Evolutionary conservation across 2,329 filamentous ascomycete genomes (phyloP).

Genomic region (Cladophialophora immunda): DNA sequence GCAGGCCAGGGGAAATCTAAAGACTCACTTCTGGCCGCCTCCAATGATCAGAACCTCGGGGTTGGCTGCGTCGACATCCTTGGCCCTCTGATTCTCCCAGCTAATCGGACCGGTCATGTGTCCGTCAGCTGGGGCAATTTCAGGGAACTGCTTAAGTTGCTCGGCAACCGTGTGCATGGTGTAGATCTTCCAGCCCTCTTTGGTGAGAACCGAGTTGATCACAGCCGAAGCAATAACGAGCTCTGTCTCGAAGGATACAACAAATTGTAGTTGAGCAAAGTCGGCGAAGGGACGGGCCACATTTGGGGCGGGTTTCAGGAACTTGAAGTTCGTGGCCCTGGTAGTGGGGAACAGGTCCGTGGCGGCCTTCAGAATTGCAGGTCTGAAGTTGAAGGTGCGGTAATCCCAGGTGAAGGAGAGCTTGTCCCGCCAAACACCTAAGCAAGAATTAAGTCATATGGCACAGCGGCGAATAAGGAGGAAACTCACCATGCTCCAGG

Average conservation of each 20-base stretch:
- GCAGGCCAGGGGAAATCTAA: background rate
- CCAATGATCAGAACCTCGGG: slow-evolving; percentile 43
- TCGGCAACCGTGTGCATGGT: slow-evolving; percentile 49
- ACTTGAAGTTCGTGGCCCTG: slow-evolving; percentile 43
- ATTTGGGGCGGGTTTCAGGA: slow-evolving; percentile 39
- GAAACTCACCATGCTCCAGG: slow-evolving; percentile 39
- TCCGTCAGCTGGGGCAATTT: slow-evolving; percentile 43
- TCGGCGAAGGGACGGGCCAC: slow-evolving; percentile 44
- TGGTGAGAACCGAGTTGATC: slow-evolving; percentile 46
- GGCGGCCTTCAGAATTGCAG: slow-evolving; percentile 46
- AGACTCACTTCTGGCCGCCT: slow-evolving; percentile 40
- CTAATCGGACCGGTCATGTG: slow-evolving; percentile 47
- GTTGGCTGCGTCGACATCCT: slow-evolving; percentile 41
- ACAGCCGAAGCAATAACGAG: slow-evolving; percentile 43
- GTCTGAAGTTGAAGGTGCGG: slow-evolving; percentile 48
- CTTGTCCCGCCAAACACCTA: slow-evolving; percentile 50
- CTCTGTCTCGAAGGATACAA: slow-evolving; percentile 47
- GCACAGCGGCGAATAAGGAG: background rate
- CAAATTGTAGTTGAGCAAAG: slow-evolving; percentile 44
- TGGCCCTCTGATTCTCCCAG: slow-evolving; percentile 46
- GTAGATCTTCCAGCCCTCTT: slow-evolving; percentile 48
- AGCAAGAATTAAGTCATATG: slow-evolving; percentile 17
- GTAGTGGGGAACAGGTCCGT: slow-evolving; percentile 46
- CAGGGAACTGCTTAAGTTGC: slow-evolving; percentile 45
- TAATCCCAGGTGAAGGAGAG: slow-evolving; percentile 50